Percentiles rank a stretch among this genome's conserved stretches.
Conservation (phyloP, 257 asterid species). For the Knoxia roxburghii region DNA sequence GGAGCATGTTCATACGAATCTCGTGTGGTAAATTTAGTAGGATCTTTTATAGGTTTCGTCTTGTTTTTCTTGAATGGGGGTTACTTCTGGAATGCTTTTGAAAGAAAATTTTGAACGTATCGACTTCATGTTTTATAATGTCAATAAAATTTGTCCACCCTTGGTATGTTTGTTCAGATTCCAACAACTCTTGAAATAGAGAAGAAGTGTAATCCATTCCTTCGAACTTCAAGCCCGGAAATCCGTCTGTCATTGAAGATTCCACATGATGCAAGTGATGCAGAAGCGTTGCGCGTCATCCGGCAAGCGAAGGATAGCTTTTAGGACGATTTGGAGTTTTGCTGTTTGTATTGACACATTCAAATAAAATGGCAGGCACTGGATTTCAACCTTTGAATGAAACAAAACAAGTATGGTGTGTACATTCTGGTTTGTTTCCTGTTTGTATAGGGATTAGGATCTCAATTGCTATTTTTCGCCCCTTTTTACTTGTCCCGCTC, state of each 20-base stretch:
- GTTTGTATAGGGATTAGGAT: no score
- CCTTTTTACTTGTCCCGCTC: no score
- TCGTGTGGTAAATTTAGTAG: neutral
- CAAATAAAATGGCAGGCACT: neutral
- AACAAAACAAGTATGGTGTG: neutral
- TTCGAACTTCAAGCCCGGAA: constrained; percentile 79
- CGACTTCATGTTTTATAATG: neutral
- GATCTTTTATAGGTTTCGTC: neutral
- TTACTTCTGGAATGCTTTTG: neutral
- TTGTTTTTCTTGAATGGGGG: neutral
- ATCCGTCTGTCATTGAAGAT: constrained; percentile 63
- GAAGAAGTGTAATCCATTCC: constrained; percentile 88
- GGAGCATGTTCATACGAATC: neutral
- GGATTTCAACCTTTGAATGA: neutral
- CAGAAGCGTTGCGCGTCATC: constrained; percentile 67
- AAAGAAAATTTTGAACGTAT: neutral
- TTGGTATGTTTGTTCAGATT: constrained; percentile 37
- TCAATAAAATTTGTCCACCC: neutral
- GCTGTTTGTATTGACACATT: neutral
- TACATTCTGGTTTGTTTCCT: constrained; percentile 18
- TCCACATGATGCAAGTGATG: constrained; percentile 60
- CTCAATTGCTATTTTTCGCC: no score
- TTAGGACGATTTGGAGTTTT: constrained; percentile 23
- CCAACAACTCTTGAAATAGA: constrained; percentile 68
- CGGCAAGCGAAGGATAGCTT: constrained; percentile 82